Base-by-base conservation (phyloP, 352 stramenopile species). In the Phytophthora boehmeriae region DNA sequence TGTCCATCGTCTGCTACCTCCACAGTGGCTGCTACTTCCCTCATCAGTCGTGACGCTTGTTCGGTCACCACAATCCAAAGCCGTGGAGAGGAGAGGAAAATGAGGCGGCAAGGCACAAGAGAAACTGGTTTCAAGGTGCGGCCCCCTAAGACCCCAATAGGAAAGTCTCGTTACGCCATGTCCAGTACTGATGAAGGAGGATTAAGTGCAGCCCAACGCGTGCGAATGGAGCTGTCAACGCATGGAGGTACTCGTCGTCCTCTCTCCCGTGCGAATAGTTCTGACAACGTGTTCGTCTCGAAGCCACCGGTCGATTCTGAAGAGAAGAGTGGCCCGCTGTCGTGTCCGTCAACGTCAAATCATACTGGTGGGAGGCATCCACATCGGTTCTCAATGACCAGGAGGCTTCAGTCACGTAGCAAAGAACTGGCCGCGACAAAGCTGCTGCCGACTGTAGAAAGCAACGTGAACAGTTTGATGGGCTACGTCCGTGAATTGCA, bases 401-500 rank as follows among this genome's bases (percentile, higher is more conserved):
- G 73, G 17, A 51, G 68, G 47, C 59, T 32, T 50, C 61, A 63
- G 42, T 16, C 73, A 28, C 52, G 47, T n/a, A 75, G 38, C 65
- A 76, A 72, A 48, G 68, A 81, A 36, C 53, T 83, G 19, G 68
- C 89, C 16, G 75, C 77, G 22, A 79, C 73, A 41, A 87, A 82
- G 55, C 46, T 94, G 28, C 56, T 92, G 43, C 79, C 83, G 1
- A 83, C 75, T 8, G 38, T 44, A 10, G 76, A 73, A 19, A 76
- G 71, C 20, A 82, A 73, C 14, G 64, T 94, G 41, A 82, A 89
- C 45, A 88, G 72, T 38, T 51, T 94, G 10, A 89, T 94, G 62
- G 83, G 77, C 11, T 92, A 92, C 51, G 83, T 94, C 41, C 79
- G 75, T 0, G 85, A 94, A 50, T 58, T 94, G 32, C 75, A 94